A percentile compares a stretch with the other conserved stretches of the same genome.
Conservation (phyloP, 2,329 filamentous ascomycete species). For the Fusarium poae region DNA sequence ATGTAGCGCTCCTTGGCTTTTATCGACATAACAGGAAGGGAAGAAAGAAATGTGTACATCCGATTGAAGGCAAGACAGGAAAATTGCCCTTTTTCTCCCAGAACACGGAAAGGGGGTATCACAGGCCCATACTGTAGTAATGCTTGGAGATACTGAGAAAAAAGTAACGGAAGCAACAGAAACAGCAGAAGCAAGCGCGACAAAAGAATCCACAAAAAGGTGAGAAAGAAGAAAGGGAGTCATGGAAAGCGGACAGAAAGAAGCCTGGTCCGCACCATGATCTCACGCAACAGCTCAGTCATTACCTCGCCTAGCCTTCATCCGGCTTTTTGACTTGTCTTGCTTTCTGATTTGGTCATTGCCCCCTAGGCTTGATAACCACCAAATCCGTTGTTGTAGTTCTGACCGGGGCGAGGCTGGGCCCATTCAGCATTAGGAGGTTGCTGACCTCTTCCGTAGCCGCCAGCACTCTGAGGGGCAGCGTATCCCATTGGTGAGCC, state of each 20-base stretch:
- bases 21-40: conserved; percentile 46
- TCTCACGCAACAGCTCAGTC: conserved; percentile 40
- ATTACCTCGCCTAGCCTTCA: conserved; percentile 42
- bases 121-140: conserved; percentile 40
- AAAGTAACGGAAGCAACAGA: conserved; percentile 43
- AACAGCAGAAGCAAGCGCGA: conserved; percentile 43
- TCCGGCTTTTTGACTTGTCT: conserved; percentile 40
- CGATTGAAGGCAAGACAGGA: conserved; percentile 49
- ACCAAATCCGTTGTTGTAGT: conserved; percentile 71
- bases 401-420: conserved; percentile 66
- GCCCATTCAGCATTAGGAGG: conserved; percentile 69
- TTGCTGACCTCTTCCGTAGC: conserved; percentile 83
- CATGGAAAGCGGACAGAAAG: conserved; percentile 42
- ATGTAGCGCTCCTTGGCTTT: conserved; percentile 47
- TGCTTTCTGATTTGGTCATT: conserved; percentile 42
- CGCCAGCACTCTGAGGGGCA: conserved; percentile 80
- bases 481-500: conserved; percentile 79
- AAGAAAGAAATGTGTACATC: conserved; percentile 48
- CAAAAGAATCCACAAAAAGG: conserved; percentile 40
- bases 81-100: conserved; percentile 37
- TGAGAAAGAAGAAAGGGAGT: conserved; percentile 46
- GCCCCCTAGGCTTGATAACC: conserved; percentile 70
- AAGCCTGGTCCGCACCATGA: conserved; percentile 33
- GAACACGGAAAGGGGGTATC: conserved; percentile 38
- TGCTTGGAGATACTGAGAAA: conserved; percentile 42